Percentiles rank a stretch among this genome's conserved stretches.
These are phyloP conservation scores for Hysterium pulicare DNA, from an alignment of 2,329 filamentous ascomycete species.

Conservation along the genomic window DNA sequence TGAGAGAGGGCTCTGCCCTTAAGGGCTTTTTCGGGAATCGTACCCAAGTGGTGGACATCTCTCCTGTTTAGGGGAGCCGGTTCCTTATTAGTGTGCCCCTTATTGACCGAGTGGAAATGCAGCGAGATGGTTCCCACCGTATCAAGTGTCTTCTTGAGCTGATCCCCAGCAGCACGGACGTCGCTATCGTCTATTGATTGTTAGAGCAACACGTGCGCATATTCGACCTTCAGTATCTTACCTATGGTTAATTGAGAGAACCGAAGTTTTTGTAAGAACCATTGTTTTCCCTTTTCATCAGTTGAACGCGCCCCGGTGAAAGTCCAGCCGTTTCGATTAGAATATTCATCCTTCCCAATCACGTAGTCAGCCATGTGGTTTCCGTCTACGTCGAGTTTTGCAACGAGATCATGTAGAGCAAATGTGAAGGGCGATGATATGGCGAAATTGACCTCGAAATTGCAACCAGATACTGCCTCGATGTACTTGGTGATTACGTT, in stretches of 20 bases:
- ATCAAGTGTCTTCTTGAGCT: slow-evolving; percentile 4
- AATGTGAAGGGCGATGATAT: not conserved
- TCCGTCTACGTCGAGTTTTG: not conserved
- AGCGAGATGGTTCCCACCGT: slow-evolving; percentile 14
- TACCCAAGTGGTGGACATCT: slow-evolving; percentile 5
- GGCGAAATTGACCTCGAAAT: slow-evolving; percentile 16
- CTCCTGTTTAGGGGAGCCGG: not conserved
- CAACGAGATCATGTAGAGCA: slow-evolving; percentile 5
- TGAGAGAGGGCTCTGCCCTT: slow-evolving; percentile 21
- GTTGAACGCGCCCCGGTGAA: not conserved
- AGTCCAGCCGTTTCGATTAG: not conserved
- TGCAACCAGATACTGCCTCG: slow-evolving; percentile 22
- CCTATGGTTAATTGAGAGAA: slow-evolving; percentile 12
- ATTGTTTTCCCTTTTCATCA: not conserved
- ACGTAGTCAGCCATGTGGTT: not conserved
- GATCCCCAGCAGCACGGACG: not conserved
- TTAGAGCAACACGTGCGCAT: slow-evolving; percentile 4
- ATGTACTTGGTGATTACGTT: slow-evolving; percentile 27
- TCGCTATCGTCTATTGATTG: slow-evolving; percentile 9
- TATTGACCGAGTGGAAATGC: slow-evolving; percentile 11
- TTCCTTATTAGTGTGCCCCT: not conserved
- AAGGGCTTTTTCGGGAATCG: slow-evolving; percentile 19
- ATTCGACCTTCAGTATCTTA: slow-evolving; percentile 1
- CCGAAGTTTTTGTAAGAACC: slow-evolving; percentile 14
- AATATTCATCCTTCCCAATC: not conserved